These are phyloP conservation scores for Polytrichum commune DNA, from an alignment of 225 moss, liverwort and hornwort species.

Conservation along the genomic window DNA sequence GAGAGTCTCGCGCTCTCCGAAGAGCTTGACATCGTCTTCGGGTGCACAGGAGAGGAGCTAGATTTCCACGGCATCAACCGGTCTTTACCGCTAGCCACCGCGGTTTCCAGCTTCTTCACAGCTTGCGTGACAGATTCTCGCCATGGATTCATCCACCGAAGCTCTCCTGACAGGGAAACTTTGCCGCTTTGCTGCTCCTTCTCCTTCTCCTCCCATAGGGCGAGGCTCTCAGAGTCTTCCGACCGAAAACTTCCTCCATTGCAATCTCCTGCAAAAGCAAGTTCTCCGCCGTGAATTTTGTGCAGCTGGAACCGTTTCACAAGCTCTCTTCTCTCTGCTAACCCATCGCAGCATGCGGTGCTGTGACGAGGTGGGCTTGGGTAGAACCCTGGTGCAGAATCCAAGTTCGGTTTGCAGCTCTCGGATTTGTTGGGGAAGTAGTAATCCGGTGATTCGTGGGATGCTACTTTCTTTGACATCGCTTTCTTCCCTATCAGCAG, in stretches of 20 bases:
- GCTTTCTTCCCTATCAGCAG: slow-evolving; percentile 1
- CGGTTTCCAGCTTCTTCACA: slow-evolving; percentile 26
- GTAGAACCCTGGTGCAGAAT: slow-evolving; percentile 5
- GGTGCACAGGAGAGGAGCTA: slow-evolving; percentile 30
- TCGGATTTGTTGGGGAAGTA: slow-evolving; percentile 18
- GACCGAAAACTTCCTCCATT: slow-evolving; percentile 35
- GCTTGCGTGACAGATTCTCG: slow-evolving; percentile 21
- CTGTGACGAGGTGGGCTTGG: slow-evolving; percentile 46
- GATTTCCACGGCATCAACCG: slow-evolving; percentile 25
- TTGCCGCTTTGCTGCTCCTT: neutral
- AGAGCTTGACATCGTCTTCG: slow-evolving; percentile 10
- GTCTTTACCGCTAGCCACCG: neutral
- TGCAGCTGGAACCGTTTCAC: slow-evolving; percentile 27
- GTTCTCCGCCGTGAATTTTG: neutral
- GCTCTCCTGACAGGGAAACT: slow-evolving; percentile 7
- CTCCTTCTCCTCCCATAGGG: slow-evolving; percentile 57
- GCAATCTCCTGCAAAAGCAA: neutral
- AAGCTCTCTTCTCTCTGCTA: slow-evolving; percentile 27
- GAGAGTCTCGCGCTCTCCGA: slow-evolving; percentile 24
- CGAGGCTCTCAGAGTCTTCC: slow-evolving; percentile 52
- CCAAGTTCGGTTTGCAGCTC: slow-evolving; percentile 28
- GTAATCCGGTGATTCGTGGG: slow-evolving; percentile 8
- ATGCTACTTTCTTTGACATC: neutral
- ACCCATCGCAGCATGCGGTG: slow-evolving; percentile 49
- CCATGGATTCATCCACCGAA: slow-evolving; percentile 47